phyloP scores from a whole-genome alignment of 768 basidiomycete genomes.

The Suillus lakei region DNA sequence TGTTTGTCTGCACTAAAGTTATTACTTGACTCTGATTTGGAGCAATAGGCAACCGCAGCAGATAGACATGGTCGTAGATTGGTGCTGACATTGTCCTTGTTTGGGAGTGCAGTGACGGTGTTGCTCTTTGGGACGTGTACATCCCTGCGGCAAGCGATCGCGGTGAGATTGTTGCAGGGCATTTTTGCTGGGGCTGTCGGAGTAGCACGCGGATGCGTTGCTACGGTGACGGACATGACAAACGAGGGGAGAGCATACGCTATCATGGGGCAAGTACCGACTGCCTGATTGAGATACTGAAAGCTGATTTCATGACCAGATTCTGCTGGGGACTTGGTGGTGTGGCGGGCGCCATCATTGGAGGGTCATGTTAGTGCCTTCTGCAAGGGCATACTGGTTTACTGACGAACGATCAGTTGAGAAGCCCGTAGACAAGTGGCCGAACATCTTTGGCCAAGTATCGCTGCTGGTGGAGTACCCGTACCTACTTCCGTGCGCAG shows the following conservation, averaged over 20 bases:
- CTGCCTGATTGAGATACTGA: conserved; percentile 4
- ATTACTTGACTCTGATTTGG: conserved; percentile 16
- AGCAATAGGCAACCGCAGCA: conserved; percentile 81
- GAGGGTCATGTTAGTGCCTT: conserved; percentile 70
- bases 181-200: conserved; percentile 94
- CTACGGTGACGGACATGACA: conserved; percentile 85
- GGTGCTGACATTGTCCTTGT: conserved; percentile 82
- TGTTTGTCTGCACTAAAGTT: conserved; percentile 19
- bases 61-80: conserved; percentile 87
- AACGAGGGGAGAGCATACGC: conserved; percentile 97
- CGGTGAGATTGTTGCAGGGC: conserved; percentile 86
- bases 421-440: conserved; percentile 87
- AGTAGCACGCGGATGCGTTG: conserved; percentile 87
- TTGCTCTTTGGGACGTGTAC: conserved; percentile 79
- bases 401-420: conserved; percentile 59
- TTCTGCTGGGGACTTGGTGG: conserved; percentile 98
- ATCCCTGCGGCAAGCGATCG: conserved; percentile 78
- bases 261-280: conserved; percentile 69
- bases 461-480: conserved; percentile 80
- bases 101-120: conserved; percentile 85
- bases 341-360: conserved; percentile 87
- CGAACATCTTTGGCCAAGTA: conserved; percentile 66
- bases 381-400: neutral
- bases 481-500: conserved; percentile 85
- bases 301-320: conserved; percentile 39